Evolutionary conservation across 164 flowering plant species (phyloP).

Genomic region (Brasenia schreberi): DNA sequence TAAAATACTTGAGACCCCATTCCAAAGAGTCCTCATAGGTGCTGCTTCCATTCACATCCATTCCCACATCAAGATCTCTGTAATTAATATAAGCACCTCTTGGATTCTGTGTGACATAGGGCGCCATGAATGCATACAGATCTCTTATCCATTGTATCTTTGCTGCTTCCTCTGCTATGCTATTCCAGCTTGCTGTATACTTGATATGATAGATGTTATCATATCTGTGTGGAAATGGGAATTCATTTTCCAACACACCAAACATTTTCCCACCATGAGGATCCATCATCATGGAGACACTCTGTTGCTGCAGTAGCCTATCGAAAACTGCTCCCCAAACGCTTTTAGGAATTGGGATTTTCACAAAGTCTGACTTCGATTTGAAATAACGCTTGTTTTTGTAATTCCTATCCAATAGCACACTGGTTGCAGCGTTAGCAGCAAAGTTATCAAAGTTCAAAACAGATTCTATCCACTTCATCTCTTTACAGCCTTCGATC

Average conservation of each 20-base stretch:
- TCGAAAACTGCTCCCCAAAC: slow-evolving; percentile 1
- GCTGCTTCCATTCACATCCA: slow-evolving; percentile 2
- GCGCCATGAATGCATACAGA: slow-evolving; percentile 14
- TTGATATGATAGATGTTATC: slow-evolving; percentile 20
- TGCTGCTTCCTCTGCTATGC: background rate
- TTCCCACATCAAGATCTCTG: slow-evolving; percentile 21
- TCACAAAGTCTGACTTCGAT: slow-evolving; percentile 10
- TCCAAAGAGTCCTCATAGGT: slow-evolving; percentile 8
- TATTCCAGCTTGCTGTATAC: slow-evolving; percentile 2
- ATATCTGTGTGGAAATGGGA: slow-evolving; percentile 18
- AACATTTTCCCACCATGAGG: slow-evolving; percentile 22
- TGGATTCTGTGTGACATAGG: slow-evolving; percentile 11
- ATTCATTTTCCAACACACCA: slow-evolving; percentile 5
- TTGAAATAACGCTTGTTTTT: slow-evolving; percentile 1
- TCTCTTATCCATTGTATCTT: slow-evolving; percentile 13
- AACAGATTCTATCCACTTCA: slow-evolving; percentile 8
- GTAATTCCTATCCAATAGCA: background rate
- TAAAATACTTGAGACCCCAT: slow-evolving; percentile 16
- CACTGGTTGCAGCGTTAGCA: background rate
- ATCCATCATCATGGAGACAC: slow-evolving; percentile 19
- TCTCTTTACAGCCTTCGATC: slow-evolving; percentile 4
- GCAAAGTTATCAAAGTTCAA: slow-evolving; percentile 1
- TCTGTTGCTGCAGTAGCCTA: slow-evolving; percentile 10
- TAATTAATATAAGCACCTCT: slow-evolving; percentile 22
- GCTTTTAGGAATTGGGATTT: slow-evolving; percentile 9